Evolutionary conservation across 805 yeast species (phyloP).

Genomic region (Candida silvatica): DNA sequence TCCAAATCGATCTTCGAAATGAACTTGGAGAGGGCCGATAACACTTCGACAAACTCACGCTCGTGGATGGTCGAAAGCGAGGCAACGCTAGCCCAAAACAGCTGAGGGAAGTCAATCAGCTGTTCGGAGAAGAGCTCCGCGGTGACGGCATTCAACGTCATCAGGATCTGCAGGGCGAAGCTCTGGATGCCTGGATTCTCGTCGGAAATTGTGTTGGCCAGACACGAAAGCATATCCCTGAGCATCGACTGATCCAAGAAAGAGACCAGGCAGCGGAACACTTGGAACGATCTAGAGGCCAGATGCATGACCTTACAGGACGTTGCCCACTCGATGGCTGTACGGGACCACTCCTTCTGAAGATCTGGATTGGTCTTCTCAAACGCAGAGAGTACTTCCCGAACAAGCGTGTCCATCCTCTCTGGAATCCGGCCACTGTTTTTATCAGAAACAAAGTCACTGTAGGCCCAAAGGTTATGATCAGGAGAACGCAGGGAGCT

Average conservation of each 20-base stretch:
- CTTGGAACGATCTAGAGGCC: conserved; percentile 94
- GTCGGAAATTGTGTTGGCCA: conserved; percentile 90
- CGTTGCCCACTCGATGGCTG: conserved; percentile 89
- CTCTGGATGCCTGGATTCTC: conserved; percentile 87
- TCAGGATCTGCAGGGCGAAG: conserved; percentile 91
- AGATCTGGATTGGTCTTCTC: conserved; percentile 35
- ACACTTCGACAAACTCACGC: conserved; percentile 82
- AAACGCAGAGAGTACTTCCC: conserved; percentile 55
- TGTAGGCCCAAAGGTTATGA: conserved; percentile 69
- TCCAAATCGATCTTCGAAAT: conserved; percentile 81
- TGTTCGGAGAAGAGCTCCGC: conserved; percentile 76
- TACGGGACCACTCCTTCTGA: conserved; percentile 79
- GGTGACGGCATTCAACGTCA: conserved; percentile 90
- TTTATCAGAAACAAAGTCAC: conserved; percentile 70
- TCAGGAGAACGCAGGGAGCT: conserved; percentile 48
- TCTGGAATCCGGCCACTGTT: conserved; percentile 79
- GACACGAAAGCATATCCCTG: conserved; percentile 85
- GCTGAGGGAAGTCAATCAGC: conserved; percentile 80
- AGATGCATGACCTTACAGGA: conserved; percentile 95
- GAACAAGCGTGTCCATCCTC: conserved; percentile 68
- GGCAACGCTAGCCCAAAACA: conserved; percentile 94
- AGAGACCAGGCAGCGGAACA: conserved; percentile 76
- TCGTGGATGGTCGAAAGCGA: conserved; percentile 86
- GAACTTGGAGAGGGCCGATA: conserved; percentile 75
- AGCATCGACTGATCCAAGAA: conserved; percentile 82